Percentiles rank a stretch among this genome's conserved stretches.
Evolutionary conservation across 1,139 yeast genomes (phyloP).

Genomic region (Scheffersomyces stambukii): DNA sequence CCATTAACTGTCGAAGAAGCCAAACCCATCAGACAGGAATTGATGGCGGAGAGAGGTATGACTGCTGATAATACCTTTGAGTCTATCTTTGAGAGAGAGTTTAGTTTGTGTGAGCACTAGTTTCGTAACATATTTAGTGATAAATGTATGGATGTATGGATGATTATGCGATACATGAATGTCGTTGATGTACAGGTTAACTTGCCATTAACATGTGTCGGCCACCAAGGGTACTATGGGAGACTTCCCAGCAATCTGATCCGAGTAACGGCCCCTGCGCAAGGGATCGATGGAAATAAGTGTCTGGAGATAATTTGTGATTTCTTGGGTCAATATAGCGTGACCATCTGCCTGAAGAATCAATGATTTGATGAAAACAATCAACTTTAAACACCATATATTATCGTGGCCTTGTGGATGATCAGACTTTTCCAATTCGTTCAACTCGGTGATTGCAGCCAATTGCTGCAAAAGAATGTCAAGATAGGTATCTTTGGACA

Average conservation of each 20-base stretch:
- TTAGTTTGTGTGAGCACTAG: constrained; percentile 30
- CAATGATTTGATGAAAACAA: constrained; percentile 40
- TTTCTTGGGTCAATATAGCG: constrained; percentile 16
- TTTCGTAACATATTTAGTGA: neutral
- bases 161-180: too few species aligned
- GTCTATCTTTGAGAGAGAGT: constrained; percentile 15
- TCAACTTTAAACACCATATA: constrained; percentile 64
- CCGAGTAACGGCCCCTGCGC: constrained; percentile 57
- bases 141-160: too few species aligned
- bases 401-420: constrained; percentile 54
- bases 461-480: constrained; percentile 38
- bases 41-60: constrained; percentile 31
- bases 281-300: constrained; percentile 65
- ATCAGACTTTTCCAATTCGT: constrained; percentile 57
- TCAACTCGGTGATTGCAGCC: constrained; percentile 46
- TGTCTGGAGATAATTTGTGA: constrained; percentile 28
- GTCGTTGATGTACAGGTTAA: too few species aligned
- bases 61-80: constrained; percentile 11
- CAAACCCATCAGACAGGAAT: constrained; percentile 18
- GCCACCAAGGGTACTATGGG: too few species aligned
- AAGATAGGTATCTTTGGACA: constrained; percentile 16
- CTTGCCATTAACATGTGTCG: too few species aligned
- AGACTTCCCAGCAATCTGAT: constrained; percentile 23
- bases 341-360: constrained; percentile 12
- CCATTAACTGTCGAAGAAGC: constrained; percentile 24